Percentiles rank a stretch among this genome's conserved stretches.
These are phyloP conservation scores for Boletus sp. DNA, from an alignment of 1,284 basidiomycete genomes.

Conservation along the genomic window DNA sequence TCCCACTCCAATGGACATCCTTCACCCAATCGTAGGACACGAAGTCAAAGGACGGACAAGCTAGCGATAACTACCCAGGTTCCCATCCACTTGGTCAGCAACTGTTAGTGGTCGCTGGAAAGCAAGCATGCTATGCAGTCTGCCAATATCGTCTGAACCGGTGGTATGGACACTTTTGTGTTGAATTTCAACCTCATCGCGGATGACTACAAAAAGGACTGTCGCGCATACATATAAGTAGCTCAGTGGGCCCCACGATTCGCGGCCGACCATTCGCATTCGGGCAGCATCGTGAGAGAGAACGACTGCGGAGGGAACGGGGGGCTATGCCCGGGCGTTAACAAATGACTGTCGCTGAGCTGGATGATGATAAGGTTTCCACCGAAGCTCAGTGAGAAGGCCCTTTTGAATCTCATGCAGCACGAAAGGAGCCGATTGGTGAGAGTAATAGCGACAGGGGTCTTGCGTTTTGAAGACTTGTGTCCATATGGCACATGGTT, in stretches of 20 bases:
- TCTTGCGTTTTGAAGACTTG: neutral
- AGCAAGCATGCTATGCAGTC: constrained; percentile 7
- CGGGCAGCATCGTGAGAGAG: constrained; percentile 6
- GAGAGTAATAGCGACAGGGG: neutral
- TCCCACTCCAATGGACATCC: neutral
- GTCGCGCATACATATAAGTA: neutral
- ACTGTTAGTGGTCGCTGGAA: neutral
- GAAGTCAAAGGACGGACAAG: neutral
- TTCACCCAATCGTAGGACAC: neutral
- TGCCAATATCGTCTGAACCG: neutral
- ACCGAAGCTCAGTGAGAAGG: neutral
- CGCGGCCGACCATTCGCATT: neutral
- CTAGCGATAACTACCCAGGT: neutral
- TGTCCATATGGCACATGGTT: neutral
- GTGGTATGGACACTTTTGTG: constrained; percentile 1
- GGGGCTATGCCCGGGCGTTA: constrained; percentile 8
- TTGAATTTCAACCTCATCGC: neutral
- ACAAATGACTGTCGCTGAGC: constrained; percentile 19
- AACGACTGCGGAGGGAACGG: neutral
- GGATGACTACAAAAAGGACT: neutral
- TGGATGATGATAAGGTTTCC: constrained; percentile 14
- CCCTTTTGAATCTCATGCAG: neutral
- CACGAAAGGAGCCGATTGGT: constrained; percentile 2
- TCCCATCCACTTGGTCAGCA: neutral
- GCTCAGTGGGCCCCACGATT: constrained; percentile 2